Conservation (phyloP, 345 rosid species). For the Eucalyptus brandiana region DNA sequence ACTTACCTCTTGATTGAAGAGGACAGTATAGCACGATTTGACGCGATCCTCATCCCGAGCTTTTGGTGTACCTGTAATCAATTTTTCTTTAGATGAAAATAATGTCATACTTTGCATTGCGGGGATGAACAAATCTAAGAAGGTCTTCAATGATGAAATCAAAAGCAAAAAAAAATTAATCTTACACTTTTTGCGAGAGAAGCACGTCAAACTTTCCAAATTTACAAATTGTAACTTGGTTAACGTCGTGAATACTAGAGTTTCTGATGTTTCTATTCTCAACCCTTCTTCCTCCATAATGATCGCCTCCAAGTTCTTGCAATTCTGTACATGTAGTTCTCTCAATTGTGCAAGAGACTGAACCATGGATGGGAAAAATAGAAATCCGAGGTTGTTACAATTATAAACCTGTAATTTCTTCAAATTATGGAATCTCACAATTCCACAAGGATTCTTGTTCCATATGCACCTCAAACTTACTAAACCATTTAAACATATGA, state of each 20-base stretch:
- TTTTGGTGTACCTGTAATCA: not conserved
- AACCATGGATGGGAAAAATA: not conserved
- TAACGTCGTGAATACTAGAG: not conserved
- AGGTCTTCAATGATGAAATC: not conserved
- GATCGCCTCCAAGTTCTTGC: not conserved
- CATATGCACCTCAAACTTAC: not conserved
- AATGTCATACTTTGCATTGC: not conserved
- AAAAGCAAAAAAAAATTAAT: not conserved
- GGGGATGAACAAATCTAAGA: not conserved
- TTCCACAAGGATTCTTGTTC: not conserved
- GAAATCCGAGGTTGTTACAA: not conserved
- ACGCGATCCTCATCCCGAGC: fast-evolving
- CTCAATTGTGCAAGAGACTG: not conserved
- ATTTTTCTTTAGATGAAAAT: fast-evolving
- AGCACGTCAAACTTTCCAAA: not conserved
- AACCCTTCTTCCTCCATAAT: not conserved
- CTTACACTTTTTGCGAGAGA: not conserved
- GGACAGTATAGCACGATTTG: fast-evolving
- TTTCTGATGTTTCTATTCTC: not conserved
- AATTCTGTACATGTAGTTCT: fast-evolving
- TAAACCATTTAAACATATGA: fast-evolving
- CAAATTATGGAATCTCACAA: not conserved
- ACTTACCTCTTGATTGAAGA: not conserved
- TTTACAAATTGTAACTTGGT: fast-evolving
- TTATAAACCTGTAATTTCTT: fast-evolving